A percentile compares a stretch with the other conserved stretches of the same genome.
Evolutionary conservation across 257 asterid genomes (phyloP).

Genomic region (Jasminum sambac): DNA sequence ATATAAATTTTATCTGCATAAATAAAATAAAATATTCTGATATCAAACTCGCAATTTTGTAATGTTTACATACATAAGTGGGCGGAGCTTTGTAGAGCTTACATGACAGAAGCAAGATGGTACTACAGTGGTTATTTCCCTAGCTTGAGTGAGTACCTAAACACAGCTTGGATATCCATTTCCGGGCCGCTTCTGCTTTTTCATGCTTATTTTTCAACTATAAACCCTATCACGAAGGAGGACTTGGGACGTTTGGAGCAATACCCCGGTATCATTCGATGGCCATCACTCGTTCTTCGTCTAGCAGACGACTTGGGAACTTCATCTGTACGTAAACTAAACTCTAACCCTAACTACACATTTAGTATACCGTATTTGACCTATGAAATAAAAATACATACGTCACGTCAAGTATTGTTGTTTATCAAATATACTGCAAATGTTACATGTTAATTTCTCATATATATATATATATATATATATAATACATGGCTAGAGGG

Average conservation of each 20-base stretch:
- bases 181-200: conserved; percentile 38
- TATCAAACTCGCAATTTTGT: too few species aligned
- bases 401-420: too few species aligned
- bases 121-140: conserved; percentile 40
- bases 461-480: too few species aligned
- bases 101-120: conserved; percentile 51
- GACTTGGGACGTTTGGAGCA: conserved; percentile 32
- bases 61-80: conserved; percentile 32
- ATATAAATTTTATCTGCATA: too few species aligned
- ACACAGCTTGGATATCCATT: conserved; percentile 34
- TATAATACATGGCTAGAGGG: too few species aligned
- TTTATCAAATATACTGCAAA: too few species aligned
- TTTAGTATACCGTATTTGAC: not conserved
- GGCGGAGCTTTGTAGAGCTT: conserved; percentile 41
- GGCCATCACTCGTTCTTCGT: conserved; percentile 47
- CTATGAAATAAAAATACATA: too few species aligned
- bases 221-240: conserved; percentile 32
- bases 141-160: conserved; percentile 40
- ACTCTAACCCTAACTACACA: not conserved
- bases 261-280: conserved; percentile 30
- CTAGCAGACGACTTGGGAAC: conserved; percentile 55
- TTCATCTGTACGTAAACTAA: conserved; percentile 39
- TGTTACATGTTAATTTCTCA: too few species aligned
- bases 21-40: too few species aligned
- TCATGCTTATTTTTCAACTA: conserved; percentile 35